Conservation (phyloP, 1,284 basidiomycete genomes). For the Trametes pubescens region DNA sequence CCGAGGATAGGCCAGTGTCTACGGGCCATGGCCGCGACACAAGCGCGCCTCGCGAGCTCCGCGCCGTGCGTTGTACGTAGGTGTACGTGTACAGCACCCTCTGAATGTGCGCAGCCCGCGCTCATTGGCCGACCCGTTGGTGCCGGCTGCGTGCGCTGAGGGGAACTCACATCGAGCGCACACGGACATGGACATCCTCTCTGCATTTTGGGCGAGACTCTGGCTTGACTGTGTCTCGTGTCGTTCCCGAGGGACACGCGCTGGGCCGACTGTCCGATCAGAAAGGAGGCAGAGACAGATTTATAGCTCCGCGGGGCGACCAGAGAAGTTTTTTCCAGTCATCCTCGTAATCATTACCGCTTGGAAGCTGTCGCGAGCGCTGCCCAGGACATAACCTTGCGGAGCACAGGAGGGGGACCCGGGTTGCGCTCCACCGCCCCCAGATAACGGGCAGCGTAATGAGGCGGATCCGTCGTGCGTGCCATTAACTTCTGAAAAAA, state of each 20-base stretch:
- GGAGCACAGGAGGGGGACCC: constrained; percentile 7
- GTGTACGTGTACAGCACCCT: constrained; percentile 16
- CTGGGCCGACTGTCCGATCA: constrained; percentile 26
- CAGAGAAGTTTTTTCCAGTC: constrained; percentile 7
- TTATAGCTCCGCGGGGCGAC: constrained; percentile 20
- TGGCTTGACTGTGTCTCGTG: constrained; percentile 2
- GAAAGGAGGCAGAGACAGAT: constrained; percentile 17
- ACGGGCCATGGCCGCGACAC: not conserved
- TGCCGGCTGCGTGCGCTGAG: not conserved
- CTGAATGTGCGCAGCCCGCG: not conserved
- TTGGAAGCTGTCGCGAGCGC: constrained; percentile 20
- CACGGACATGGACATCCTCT: constrained; percentile 9
- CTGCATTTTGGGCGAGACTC: constrained; percentile 1
- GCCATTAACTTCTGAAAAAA: not conserved
- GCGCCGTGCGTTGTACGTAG: constrained; percentile 15
- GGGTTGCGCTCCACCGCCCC: constrained; percentile 2
- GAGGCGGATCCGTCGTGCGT: not conserved
- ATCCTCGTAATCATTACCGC: constrained; percentile 21
- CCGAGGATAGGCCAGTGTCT: not conserved
- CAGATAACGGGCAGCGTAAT: not conserved
- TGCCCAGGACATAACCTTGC: constrained; percentile 23
- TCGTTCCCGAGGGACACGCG: constrained; percentile 7
- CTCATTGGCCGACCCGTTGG: not conserved
- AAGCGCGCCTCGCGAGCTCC: not conserved
- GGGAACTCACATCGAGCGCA: constrained; percentile 1